phyloP scores from a whole-genome alignment of 2,329 filamentous ascomycete species.

The Botryotinia convoluta region DNA sequence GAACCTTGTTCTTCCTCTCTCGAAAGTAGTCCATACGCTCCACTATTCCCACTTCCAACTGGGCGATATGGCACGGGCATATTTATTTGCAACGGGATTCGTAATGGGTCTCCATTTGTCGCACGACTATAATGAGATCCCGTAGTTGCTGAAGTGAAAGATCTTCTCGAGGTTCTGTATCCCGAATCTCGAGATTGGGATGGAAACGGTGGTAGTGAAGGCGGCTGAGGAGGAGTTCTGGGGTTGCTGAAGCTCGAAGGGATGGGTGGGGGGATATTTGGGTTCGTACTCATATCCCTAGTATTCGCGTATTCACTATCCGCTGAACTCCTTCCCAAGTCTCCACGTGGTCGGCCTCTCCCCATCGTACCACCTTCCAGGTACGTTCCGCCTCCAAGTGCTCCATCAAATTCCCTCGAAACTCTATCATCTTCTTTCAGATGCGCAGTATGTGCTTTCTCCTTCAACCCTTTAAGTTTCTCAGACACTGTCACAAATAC shows the following conservation, averaged over 20 bases:
- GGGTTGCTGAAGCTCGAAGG: neutral
- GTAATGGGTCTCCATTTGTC: neutral
- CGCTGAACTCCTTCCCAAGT: too few species aligned
- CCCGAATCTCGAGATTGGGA: neutral
- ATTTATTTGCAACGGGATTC: neutral
- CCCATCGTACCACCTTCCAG: constrained; percentile 1
- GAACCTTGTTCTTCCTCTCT: neutral
- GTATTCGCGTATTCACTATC: neutral
- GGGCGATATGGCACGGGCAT: neutral
- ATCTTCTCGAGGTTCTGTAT: neutral
- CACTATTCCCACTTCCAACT: neutral
- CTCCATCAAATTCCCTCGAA: constrained; percentile 4
- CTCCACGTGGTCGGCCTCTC: neutral
- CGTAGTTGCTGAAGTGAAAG: neutral
- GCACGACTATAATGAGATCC: constrained; percentile 3
- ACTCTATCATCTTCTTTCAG: neutral
- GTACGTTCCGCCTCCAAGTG: constrained; percentile 2
- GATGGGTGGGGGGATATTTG: neutral
- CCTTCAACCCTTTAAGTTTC: neutral
- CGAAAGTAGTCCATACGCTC: neutral
- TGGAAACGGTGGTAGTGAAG: neutral
- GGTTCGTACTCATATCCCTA: neutral
- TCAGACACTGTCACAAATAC: neutral
- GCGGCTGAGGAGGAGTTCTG: neutral
- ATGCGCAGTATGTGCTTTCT: neutral